Evolutionary conservation across 495 filamentous ascomycete species (phyloP).

Genomic region (Usnea hakonensis): DNA sequence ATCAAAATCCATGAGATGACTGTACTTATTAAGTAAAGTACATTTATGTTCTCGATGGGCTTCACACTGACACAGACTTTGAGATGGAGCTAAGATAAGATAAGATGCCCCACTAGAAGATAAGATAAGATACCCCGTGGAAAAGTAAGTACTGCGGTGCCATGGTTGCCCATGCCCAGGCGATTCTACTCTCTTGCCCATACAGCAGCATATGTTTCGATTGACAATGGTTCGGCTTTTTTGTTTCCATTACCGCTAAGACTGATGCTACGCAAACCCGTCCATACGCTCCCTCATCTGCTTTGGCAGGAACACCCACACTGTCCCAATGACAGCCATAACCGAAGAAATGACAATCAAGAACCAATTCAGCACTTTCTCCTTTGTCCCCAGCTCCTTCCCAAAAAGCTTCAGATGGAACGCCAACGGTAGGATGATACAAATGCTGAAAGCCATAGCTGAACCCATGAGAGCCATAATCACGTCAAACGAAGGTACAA

Average conservation of each 20-base stretch:
- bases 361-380: constrained; percentile 59
- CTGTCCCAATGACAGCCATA: constrained; percentile 69
- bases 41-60: too few relatives aligned
- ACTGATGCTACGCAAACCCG: constrained; percentile 4
- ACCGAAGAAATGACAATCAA: constrained; percentile 61
- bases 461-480: constrained; percentile 93
- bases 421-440: constrained; percentile 78
- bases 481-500: constrained; percentile 82
- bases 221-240: neutral
- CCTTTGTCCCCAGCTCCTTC: constrained; percentile 57
- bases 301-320: constrained; percentile 79
- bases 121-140: too few relatives aligned
- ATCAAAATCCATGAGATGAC: neutral
- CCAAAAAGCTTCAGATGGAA: constrained; percentile 93
- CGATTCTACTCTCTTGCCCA: neutral
- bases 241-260: neutral
- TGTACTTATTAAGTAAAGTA: too few relatives aligned
- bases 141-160: too few relatives aligned
- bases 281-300: constrained; percentile 28
- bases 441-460: constrained; percentile 89
- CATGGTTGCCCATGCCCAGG: too few relatives aligned
- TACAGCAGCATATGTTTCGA: neutral
- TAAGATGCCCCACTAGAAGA: too few relatives aligned
- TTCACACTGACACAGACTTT: too few relatives aligned
- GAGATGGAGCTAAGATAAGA: neutral